Percentiles rank a stretch among this genome's conserved stretches.
These are phyloP conservation scores for Solanum hybrid DNA, from an alignment of 305 asterid genomes.

Conservation along the genomic window DNA sequence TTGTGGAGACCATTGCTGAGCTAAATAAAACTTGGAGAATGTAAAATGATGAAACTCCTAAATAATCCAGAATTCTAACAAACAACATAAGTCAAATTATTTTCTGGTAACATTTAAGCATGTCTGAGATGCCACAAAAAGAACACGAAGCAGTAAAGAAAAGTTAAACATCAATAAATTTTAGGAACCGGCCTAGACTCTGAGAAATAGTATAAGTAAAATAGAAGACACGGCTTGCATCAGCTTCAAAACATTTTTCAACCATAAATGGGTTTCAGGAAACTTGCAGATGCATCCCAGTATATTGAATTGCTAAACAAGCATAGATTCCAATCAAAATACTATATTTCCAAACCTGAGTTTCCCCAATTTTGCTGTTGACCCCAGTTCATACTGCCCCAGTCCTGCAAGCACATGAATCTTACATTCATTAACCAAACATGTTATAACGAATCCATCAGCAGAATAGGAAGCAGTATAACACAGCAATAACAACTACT, in stretches of 20 bases:
- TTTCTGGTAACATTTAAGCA: slow-evolving; percentile 1
- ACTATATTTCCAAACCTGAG: slow-evolving; percentile 46
- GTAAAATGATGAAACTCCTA: background rate
- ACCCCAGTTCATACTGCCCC: slow-evolving; percentile 69
- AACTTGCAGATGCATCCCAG: background rate
- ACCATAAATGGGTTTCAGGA: background rate
- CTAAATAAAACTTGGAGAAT: background rate
- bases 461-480: background rate
- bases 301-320: slow-evolving; percentile 7
- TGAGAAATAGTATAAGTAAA: background rate
- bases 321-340: background rate
- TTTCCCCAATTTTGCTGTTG: slow-evolving; percentile 75
- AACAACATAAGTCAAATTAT: background rate
- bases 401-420: slow-evolving; percentile 49
- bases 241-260: slow-evolving; percentile 5
- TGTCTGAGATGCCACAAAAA: background rate
- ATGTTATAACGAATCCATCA: background rate
- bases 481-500: slow-evolving; percentile 7
- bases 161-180: background rate
- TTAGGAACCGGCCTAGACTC: background rate
- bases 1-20: background rate
- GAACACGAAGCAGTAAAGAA: background rate
- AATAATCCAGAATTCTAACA: background rate
- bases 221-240: background rate
- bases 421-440: slow-evolving; percentile 4